A percentile compares a stretch with the other conserved stretches of the same genome.
Evolutionary conservation across 257 asterid genomes (phyloP).

Genomic region (Jacaranda copaia): DNA sequence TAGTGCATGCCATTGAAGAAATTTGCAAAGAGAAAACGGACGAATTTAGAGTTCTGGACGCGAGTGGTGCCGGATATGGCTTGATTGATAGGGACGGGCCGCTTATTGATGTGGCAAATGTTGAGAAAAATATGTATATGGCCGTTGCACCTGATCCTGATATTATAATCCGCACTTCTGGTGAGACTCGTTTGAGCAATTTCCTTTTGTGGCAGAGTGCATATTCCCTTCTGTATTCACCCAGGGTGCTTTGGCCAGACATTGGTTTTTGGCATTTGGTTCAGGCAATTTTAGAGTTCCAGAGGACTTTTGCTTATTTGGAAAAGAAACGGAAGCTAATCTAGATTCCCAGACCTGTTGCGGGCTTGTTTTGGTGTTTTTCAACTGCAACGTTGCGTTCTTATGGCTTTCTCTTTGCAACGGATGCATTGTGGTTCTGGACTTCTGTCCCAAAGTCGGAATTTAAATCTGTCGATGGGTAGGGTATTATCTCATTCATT

Average conservation of each 20-base stretch:
- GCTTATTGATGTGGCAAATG: conserved; percentile 45
- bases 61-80: conserved; percentile 37
- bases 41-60: conserved; percentile 31
- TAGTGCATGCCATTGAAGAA: conserved; percentile 64
- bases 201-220: conserved; percentile 91
- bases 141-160: conserved; percentile 78
- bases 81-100: conserved; percentile 26
- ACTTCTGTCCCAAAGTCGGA: too few relatives aligned
- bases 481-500: background rate
- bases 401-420: background rate
- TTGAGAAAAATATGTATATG: conserved; percentile 74
- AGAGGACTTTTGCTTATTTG: conserved; percentile 55
- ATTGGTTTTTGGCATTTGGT: conserved; percentile 75
- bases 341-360: background rate
- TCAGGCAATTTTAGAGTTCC: conserved; percentile 65
- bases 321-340: conserved; percentile 54
- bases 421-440: too few relatives aligned
- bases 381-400: background rate
- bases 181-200: conserved; percentile 85
- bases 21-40: conserved; percentile 53
- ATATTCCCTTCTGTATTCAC: conserved; percentile 65
- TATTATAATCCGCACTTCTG: conserved; percentile 75
- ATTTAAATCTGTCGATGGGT: too few relatives aligned
- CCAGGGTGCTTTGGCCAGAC: conserved; percentile 77
- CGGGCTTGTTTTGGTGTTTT: background rate